A percentile compares a stretch with the other conserved stretches of the same genome.
Evolutionary conservation across 2,329 filamentous ascomycete genomes (phyloP).

Genomic region (Trichoderma simmonsii): DNA sequence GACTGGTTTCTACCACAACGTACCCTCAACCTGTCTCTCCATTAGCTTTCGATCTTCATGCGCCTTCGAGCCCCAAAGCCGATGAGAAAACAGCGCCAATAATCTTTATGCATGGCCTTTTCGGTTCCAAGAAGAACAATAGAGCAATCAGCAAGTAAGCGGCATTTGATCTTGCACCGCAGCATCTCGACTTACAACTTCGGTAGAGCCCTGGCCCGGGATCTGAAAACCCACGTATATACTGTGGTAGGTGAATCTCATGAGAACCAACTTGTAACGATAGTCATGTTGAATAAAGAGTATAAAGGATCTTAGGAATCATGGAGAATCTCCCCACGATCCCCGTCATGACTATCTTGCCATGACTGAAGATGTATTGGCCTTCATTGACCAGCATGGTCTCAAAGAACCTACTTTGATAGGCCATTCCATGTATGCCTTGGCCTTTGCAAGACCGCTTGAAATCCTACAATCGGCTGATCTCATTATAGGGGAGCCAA

Average conservation of each 20-base stretch:
- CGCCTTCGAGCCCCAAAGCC: conserved; percentile 45
- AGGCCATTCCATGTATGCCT: conserved; percentile 80
- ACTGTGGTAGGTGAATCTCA: conserved; percentile 59
- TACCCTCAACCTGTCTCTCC: conserved; percentile 24
- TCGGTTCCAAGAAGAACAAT: conserved; percentile 95
- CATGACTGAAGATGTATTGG: conserved; percentile 79
- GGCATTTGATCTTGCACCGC: not conserved
- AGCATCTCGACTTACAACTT: conserved; percentile 17
- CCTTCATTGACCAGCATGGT: conserved; percentile 70
- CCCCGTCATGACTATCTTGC: conserved; percentile 72
- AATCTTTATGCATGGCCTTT: conserved; percentile 86
- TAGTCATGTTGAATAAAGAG: conserved; percentile 8
- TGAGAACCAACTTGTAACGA: not conserved
- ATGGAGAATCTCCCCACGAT: conserved; percentile 83
- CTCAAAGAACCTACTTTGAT: conserved; percentile 74
- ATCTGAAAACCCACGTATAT: conserved; percentile 77
- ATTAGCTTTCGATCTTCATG: conserved; percentile 65
- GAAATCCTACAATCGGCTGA: not conserved
- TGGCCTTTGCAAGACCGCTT: not conserved
- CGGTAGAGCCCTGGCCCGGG: conserved; percentile 70
- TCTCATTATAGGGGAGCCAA: conserved; percentile 70
- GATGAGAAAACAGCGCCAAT: conserved; percentile 58
- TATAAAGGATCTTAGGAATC: conserved; percentile 79
- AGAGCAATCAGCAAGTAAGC: conserved; percentile 85
- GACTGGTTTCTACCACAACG: not conserved